Percentiles rank a stretch among this genome's conserved stretches.
These are phyloP conservation scores for Trichophyton mentagrophytes DNA, from an alignment of 2,329 filamentous ascomycete species.

Conservation along the genomic window DNA sequence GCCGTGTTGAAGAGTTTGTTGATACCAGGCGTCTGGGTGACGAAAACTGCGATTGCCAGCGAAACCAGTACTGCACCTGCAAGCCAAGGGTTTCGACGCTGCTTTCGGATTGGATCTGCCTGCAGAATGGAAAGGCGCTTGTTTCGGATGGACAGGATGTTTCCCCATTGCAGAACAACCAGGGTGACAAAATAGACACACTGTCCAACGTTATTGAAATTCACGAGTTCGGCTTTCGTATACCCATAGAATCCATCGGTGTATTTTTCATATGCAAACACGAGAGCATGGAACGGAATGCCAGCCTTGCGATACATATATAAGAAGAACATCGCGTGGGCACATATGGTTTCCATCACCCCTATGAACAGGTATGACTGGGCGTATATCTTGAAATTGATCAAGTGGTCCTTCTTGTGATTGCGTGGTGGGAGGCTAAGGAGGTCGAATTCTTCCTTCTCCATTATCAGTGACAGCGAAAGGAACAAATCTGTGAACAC, in stretches of 20 bases:
- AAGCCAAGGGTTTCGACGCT: constrained; percentile 54
- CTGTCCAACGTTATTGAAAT: constrained; percentile 50
- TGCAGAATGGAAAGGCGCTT: constrained; percentile 56
- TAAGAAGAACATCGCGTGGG: constrained; percentile 55
- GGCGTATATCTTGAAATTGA: constrained; percentile 58
- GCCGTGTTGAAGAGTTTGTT: constrained; percentile 51
- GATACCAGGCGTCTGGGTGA: constrained; percentile 51
- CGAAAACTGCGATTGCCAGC: constrained; percentile 44
- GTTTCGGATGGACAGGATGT: constrained; percentile 56
- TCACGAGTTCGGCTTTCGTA: constrained; percentile 40
- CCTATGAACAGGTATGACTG: constrained; percentile 63
- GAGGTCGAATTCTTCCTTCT: constrained; percentile 64
- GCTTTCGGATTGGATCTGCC: constrained; percentile 51
- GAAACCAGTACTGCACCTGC: constrained; percentile 60
- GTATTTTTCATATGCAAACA: constrained; percentile 53
- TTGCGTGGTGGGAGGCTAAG: constrained; percentile 56
- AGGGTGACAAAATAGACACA: constrained; percentile 74
- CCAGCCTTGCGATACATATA: constrained; percentile 46
- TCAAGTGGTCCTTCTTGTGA: constrained; percentile 56
- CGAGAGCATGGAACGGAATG: constrained; percentile 51
- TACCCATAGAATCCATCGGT: constrained; percentile 40
- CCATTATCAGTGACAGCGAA: constrained; percentile 61
- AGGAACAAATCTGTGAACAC: constrained; percentile 65
- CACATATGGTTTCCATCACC: constrained; percentile 46
- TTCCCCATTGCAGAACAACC: constrained; percentile 64